Evolutionary conservation across 768 basidiomycete genomes (phyloP), one percentile per base, ranked within the genome.

Genomic region (Lactifluus echinatus): DNA sequence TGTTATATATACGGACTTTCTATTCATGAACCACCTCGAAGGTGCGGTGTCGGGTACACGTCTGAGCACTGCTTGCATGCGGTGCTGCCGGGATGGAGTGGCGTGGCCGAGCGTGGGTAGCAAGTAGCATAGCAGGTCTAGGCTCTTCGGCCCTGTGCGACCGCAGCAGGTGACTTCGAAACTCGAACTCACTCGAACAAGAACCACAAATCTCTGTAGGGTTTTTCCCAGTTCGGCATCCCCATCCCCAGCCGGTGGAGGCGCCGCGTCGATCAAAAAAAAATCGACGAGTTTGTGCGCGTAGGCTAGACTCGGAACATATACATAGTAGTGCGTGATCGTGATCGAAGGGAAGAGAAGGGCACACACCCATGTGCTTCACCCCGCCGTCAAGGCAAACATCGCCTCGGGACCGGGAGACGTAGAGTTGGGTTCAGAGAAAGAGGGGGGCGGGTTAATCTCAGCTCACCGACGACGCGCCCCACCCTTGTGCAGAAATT

Each of bases 381-480:
- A n/a, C 10, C 12, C 21, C 28, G 26, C 36, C 36, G 29, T 55
- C 34, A 55, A 45, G 14, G 24, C 12, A n/a, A 37, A 54, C 39
- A n/a, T n/a, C n/a, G 28, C 45, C 29, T 51, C 50, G 56, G 56
- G 33, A 42, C 57, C 45, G 56, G 44, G 37, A 57, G 33, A 29
- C 44, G 19, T 46, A 47, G 28, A 34, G 50, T 45, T 51, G 50
- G 36, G 26, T n/a, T n/a, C n/a, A n/a, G 49, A 23, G 4, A 14
- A n/a, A 14, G 37, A n/a, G 23, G 45, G 15, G 3, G 11, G n/a
- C n/a, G n/a, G n/a, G n/a, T n/a, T n/a, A n/a, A n/a, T n/a, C n/a
- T n/a, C n/a, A n/a, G n/a, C n/a, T n/a, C n/a, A 5, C 19, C 45
- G 37, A 28, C 46, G 21, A 57, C 7, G 44, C 37, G 44, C 50